phyloP scores from a whole-genome alignment of 2,329 filamentous ascomycete species.

The Beauveria australis region DNA sequence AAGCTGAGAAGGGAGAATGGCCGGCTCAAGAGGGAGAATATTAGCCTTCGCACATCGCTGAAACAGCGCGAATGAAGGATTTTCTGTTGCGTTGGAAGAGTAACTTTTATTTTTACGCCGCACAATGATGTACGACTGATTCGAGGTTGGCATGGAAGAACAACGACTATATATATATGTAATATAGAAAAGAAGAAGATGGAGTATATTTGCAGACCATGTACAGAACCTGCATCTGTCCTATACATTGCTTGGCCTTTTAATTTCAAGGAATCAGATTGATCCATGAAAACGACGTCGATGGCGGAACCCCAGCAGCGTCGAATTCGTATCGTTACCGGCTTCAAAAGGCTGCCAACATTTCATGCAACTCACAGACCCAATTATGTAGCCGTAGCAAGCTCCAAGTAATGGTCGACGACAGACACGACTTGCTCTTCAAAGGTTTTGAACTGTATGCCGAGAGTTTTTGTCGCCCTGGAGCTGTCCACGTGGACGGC shows the following conservation, averaged over 20 bases:
- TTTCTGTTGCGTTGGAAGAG: background rate
- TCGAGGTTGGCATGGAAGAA: background rate
- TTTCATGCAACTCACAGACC: background rate
- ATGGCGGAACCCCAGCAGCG: no score
- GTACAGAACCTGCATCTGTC: background rate
- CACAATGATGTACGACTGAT: conserved; percentile 12
- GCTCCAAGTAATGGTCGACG: conserved; percentile 26
- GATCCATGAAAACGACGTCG: no score
- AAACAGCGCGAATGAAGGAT: conserved; percentile 31
- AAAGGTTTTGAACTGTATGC: conserved; percentile 23
- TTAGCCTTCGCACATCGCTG: conserved; percentile 53
- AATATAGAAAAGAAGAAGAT: background rate
- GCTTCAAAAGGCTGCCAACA: no score
- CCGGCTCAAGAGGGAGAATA: conserved; percentile 72
- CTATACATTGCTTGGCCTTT: background rate
- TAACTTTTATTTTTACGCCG: conserved; percentile 13
- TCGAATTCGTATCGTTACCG: no score
- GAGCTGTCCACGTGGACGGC: conserved; percentile 18
- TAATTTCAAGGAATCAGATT: no score
- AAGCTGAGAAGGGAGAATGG: conserved; percentile 79
- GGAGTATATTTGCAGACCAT: background rate
- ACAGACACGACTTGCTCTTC: conserved; percentile 27
- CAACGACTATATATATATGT: conserved; percentile 5
- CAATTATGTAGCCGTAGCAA: conserved; percentile 9
- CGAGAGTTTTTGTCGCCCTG: conserved; percentile 24